Base-by-base conservation (phyloP, 163 green algal genomes). In the Scenedesmus sp. region DNA sequence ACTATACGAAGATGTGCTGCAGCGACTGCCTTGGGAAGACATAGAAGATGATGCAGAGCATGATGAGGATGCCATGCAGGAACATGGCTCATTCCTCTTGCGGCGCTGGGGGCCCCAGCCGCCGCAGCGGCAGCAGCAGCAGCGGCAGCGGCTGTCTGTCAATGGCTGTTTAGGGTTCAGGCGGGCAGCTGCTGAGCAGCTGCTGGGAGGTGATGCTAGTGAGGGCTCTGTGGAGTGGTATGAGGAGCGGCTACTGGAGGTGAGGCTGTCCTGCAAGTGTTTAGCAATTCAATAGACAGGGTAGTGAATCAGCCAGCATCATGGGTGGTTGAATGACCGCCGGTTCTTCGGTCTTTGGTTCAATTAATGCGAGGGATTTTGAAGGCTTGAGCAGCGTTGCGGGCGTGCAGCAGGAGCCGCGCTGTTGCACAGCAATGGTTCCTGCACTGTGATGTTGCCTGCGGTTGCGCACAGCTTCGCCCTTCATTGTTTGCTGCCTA, bases 171-270 rank as follows among this genome's bases (percentile, higher is more conserved):
- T 59, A 26, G 57, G n/a, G 12, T 88, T 88, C 3, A 59, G 20
- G 62, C 52, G 10, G 64, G 57, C 85, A 54, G 85, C 64, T 77
- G 59, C 64, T 23, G 62, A 26, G 34, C 84, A 62, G 34, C n/a
- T 82, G 62, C 73, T 57, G 54, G 70, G 70, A 2, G 70, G 52
- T 15, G 52, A 20, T 89, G 59, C 12, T 52, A 84, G 18, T 3
- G 15, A 79, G 12, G 76, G 79, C 16, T 87, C 87, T 56, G 4
- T 81, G 2, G 74, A 77, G 52, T 91, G 87, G 87, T 81, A 70
- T 81, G 87, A 91, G 87, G 54, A 66, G 64, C 62, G 55, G 86
- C 70, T 90, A 52, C 23, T 46, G 34, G 54, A 90, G 67, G 86
- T 90, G 54, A n/a, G 86, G n/a, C 52, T 20, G 13, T 18, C 15